A percentile compares a stretch with the other conserved stretches of the same genome.
phyloP scores from a whole-genome alignment of 257 asterid genomes.

The Nemophila menziesii region DNA sequence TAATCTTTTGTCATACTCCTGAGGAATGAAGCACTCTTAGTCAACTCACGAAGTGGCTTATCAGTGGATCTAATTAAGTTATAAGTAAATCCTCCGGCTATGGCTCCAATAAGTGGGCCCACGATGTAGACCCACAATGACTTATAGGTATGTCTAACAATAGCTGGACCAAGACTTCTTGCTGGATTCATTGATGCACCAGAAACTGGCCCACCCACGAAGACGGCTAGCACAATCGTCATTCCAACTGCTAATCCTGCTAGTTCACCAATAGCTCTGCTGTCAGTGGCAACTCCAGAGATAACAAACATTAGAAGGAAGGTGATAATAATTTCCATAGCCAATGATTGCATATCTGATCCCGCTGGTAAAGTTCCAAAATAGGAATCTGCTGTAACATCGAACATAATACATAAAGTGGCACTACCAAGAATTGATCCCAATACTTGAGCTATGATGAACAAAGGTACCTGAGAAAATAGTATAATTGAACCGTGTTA shows the following conservation, averaged over 20 bases:
- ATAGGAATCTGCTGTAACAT: conserved; percentile 31
- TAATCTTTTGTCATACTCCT: too few relatives aligned
- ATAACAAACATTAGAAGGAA: conserved; percentile 74
- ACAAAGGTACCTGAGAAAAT: conserved; percentile 40
- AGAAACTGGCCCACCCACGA: conserved; percentile 76
- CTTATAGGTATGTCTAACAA: conserved; percentile 31
- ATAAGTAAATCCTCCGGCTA: conserved; percentile 44
- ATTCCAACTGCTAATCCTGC: conserved; percentile 60
- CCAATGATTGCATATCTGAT: conserved; percentile 48
- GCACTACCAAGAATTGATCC: conserved; percentile 62
- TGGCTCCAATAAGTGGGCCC: conserved; percentile 54
- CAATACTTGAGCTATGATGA: conserved; percentile 35
- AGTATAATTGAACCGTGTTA: too few relatives aligned
- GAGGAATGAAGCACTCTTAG: too few relatives aligned
- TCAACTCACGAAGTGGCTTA: too few relatives aligned
- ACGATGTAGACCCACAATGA: conserved; percentile 52
- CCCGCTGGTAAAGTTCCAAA: conserved; percentile 66
- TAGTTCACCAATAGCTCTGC: conserved; percentile 36
- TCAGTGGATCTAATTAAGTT: conserved; percentile 44
- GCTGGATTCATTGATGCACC: conserved; percentile 98
- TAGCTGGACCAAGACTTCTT: conserved; percentile 76
- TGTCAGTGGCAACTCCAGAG: conserved; percentile 40
- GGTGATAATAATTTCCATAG: conserved; percentile 50
- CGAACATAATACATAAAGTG: conserved; percentile 35
- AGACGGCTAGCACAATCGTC: conserved; percentile 55